Evolutionary conservation across 805 yeast genomes (phyloP).

Genomic region (Metschnikowia colocasiae): DNA sequence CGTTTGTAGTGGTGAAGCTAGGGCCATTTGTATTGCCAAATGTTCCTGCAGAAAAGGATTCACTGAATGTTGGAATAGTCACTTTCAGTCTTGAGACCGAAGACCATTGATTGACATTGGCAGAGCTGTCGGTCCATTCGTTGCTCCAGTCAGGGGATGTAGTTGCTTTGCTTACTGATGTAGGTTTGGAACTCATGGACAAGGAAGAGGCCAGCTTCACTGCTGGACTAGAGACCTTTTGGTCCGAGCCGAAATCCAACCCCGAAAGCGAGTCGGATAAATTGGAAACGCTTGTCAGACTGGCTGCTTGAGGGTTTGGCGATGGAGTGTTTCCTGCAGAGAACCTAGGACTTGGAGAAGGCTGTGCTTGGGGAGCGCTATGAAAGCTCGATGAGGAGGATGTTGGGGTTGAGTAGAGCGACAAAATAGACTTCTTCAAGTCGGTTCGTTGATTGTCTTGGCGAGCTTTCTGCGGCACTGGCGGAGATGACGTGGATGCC

Average conservation of each 20-base stretch:
- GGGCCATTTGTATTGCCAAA: constrained; percentile 6
- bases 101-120: constrained; percentile 13
- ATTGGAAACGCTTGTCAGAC: constrained; percentile 9
- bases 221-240: constrained; percentile 5
- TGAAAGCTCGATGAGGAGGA: constrained; percentile 41
- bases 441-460: constrained; percentile 36
- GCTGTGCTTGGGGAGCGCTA: constrained; percentile 1
- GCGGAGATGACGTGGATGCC: constrained; percentile 10
- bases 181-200: neutral
- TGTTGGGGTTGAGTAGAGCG: constrained; percentile 66
- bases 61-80: constrained; percentile 4
- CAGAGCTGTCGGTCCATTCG: constrained; percentile 34
- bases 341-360: neutral
- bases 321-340: neutral
- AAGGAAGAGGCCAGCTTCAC: neutral
- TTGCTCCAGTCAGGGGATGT: constrained; percentile 23
- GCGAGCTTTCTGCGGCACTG: constrained; percentile 13
- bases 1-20: constrained; percentile 2
- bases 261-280: constrained; percentile 22
- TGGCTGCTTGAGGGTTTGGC: constrained; percentile 5
- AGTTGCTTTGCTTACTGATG: neutral
- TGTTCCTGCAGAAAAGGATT: constrained; percentile 9
- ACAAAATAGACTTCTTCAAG: constrained; percentile 84
- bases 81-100: constrained; percentile 3
- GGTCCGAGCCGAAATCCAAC: constrained; percentile 16